phyloP scores from a whole-genome alignment of 371 early-diverging fungal genomes.

The Mucor racemosus region DNA sequence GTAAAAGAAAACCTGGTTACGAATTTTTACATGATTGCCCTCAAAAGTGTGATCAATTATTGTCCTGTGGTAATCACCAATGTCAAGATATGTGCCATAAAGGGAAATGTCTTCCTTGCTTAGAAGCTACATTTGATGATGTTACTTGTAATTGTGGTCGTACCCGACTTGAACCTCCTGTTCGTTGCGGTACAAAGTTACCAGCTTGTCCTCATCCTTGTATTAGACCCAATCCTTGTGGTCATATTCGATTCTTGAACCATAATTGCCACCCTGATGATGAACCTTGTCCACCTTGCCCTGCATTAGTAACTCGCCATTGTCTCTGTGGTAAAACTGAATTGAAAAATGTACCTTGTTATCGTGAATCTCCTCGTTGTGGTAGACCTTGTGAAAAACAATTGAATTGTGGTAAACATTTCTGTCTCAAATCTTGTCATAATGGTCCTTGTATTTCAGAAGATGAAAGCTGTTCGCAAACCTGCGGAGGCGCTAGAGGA shows the following conservation, averaged over 20 bases:
- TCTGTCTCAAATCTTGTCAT: slow-evolving; percentile 78
- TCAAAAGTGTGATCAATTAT: slow-evolving; percentile 62
- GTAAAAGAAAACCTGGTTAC: slow-evolving; percentile 32
- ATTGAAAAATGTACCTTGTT: slow-evolving; percentile 76
- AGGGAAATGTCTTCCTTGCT: slow-evolving; percentile 74
- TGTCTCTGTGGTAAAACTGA: slow-evolving; percentile 78
- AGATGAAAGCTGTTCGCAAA: slow-evolving; percentile 58
- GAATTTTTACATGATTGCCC: slow-evolving; percentile 68
- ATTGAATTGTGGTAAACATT: slow-evolving; percentile 71
- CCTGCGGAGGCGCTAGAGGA: slow-evolving; percentile 65
- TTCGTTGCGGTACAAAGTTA: slow-evolving; percentile 72
- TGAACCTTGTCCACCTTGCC: slow-evolving; percentile 79
- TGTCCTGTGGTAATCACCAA: slow-evolving; percentile 70
- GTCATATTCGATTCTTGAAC: slow-evolving; percentile 64
- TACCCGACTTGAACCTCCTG: slow-evolving; percentile 74
- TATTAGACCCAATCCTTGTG: slow-evolving; percentile 68
- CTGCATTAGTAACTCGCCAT: slow-evolving; percentile 61
- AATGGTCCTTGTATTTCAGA: slow-evolving; percentile 64
- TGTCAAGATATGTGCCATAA: slow-evolving; percentile 76
- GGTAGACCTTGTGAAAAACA: slow-evolving; percentile 69
- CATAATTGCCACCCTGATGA: slow-evolving; percentile 81
- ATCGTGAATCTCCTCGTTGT: slow-evolving; percentile 71
- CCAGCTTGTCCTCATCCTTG: slow-evolving; percentile 75
- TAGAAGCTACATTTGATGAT: slow-evolving; percentile 71
- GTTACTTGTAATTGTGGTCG: slow-evolving; percentile 77